These are phyloP conservation scores for Hygrocybe punicea DNA, from an alignment of 768 basidiomycete species.

Conservation along the genomic window DNA sequence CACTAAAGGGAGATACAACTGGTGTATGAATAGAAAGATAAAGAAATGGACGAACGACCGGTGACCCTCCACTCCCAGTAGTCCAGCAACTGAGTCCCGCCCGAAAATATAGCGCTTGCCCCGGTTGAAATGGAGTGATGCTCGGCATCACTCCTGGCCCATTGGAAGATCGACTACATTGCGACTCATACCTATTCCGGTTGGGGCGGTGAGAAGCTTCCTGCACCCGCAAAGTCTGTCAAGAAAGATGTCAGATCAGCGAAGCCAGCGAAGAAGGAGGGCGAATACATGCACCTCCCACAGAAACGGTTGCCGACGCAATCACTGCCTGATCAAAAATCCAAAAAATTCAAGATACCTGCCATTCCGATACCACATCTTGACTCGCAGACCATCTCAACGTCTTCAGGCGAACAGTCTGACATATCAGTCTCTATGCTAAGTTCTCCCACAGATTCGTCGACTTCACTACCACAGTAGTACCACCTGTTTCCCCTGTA, in stretches of 20 bases:
- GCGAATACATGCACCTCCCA: not conserved
- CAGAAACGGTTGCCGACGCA: not conserved
- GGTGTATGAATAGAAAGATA: too few relatives aligned
- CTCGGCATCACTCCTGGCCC: too few relatives aligned
- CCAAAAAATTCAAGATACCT: not conserved
- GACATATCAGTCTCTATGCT: not conserved
- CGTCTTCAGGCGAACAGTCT: not conserved
- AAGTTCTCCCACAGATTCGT: not conserved
- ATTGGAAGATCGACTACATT: slow-evolving; percentile 11
- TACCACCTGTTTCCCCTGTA: not conserved
- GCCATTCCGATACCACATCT: not conserved
- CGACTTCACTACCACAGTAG: too few relatives aligned
- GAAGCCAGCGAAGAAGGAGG: not conserved
- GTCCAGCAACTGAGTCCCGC: too few relatives aligned
- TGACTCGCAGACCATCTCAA: not conserved
- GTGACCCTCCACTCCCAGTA: too few relatives aligned
- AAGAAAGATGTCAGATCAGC: not conserved
- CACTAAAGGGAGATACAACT: too few relatives aligned
- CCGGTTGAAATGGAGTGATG: too few relatives aligned
- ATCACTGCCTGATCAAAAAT: not conserved
- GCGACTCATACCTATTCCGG: slow-evolving; percentile 6
- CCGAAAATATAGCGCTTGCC: too few relatives aligned
- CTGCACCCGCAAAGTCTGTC: not conserved
- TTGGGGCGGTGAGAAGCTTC: slow-evolving; percentile 1
- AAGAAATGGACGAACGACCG: too few relatives aligned